Conservation (phyloP, 2,329 filamentous ascomycete genomes). For the Paecilomyces dactylethromorphus region DNA sequence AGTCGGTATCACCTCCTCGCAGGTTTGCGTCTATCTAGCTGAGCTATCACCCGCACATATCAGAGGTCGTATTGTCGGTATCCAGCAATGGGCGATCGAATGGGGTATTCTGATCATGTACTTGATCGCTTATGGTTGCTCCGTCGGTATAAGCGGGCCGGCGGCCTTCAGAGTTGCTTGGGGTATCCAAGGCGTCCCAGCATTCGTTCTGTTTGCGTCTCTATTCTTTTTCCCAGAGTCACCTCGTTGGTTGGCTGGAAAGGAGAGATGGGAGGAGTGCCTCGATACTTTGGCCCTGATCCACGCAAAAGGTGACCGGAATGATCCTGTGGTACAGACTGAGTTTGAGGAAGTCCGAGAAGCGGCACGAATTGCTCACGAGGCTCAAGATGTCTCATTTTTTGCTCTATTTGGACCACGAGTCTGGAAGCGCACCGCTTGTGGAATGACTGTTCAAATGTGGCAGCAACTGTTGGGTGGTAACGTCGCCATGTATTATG, state of each 20-base stretch:
- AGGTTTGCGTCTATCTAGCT: slow-evolving; percentile 39
- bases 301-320: slow-evolving; percentile 49
- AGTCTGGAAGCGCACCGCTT: slow-evolving; percentile 48
- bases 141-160: slow-evolving; percentile 26
- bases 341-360: slow-evolving; percentile 39
- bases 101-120: slow-evolving; percentile 41
- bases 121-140: slow-evolving; percentile 34
- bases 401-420: slow-evolving; percentile 40
- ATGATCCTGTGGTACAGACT: slow-evolving; percentile 50
- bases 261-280: slow-evolving; percentile 51
- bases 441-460: slow-evolving; percentile 48
- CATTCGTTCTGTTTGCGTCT: slow-evolving; percentile 49
- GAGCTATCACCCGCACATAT: slow-evolving; percentile 37
- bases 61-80: slow-evolving; percentile 36
- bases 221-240: slow-evolving; percentile 55
- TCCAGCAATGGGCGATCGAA: slow-evolving; percentile 40
- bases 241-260: slow-evolving; percentile 54
- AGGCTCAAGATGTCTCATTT: slow-evolving; percentile 26
- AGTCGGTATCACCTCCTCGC: slow-evolving; percentile 39
- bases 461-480: slow-evolving; percentile 54
- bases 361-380: slow-evolving; percentile 23
- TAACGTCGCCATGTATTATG: slow-evolving; percentile 55
- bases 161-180: slow-evolving; percentile 54
- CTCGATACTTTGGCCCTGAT: slow-evolving; percentile 49
- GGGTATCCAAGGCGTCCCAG: slow-evolving; percentile 57